phyloP scores from a whole-genome alignment of 139 green algal genomes.

The Ettlia oleoabundans region DNA sequence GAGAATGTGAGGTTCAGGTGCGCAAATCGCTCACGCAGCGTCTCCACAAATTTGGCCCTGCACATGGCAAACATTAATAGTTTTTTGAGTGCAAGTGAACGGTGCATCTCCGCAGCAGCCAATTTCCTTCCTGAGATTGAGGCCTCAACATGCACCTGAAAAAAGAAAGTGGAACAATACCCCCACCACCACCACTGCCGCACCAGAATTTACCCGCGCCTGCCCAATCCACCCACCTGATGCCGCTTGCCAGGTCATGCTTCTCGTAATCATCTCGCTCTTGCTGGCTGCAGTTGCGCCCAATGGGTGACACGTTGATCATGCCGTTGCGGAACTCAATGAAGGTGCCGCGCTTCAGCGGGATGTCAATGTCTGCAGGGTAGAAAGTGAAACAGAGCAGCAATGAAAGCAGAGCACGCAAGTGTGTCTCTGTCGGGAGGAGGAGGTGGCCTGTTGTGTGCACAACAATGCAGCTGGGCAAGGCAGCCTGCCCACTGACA shows the following conservation, averaged over 20 bases:
- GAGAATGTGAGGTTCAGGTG: constrained; percentile 91
- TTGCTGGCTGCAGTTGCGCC: constrained; percentile 96
- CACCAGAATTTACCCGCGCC: background rate
- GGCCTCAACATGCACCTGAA: too few species aligned
- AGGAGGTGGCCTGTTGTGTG: too few species aligned
- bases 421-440: too few species aligned
- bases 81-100: background rate
- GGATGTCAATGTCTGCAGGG: constrained; percentile 97
- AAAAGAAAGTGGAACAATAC: too few species aligned
- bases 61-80: background rate
- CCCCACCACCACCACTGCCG: background rate
- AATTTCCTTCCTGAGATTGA: too few species aligned
- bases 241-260: constrained; percentile 78
- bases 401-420: too few species aligned
- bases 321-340: constrained; percentile 99
- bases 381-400: constrained; percentile 42
- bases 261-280: constrained; percentile 97
- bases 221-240: constrained; percentile 57
- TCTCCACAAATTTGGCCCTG: constrained; percentile 75
- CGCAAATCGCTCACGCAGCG: constrained; percentile 88
- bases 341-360: constrained; percentile 98
- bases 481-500: too few species aligned
- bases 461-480: too few species aligned
- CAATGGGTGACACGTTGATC: constrained; percentile 98
- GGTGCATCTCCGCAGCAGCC: too few species aligned